A percentile compares a stretch with the other conserved stretches of the same genome.
Conservation (phyloP, 129 eudicot genomes). For the Saussurea involucrata region DNA sequence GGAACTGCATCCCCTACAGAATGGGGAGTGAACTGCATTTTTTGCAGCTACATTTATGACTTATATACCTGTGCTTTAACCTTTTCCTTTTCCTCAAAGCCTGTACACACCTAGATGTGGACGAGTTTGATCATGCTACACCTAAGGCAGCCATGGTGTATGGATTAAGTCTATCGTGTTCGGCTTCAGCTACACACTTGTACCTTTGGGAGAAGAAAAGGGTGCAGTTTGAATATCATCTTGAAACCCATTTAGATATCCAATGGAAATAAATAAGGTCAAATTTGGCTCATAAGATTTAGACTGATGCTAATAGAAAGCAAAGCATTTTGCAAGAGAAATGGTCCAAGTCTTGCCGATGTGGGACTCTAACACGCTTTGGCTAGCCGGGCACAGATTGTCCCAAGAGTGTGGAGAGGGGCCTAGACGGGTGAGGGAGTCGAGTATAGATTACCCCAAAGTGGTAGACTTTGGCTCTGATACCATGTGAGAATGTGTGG, state of each 20-base stretch:
- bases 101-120: background rate
- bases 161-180: background rate
- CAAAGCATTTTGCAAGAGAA: background rate
- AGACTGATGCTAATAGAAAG: background rate
- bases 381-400: background rate
- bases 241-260: background rate
- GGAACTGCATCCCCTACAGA: background rate
- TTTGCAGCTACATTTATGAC: background rate
- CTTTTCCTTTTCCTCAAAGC: background rate
- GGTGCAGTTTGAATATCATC: background rate
- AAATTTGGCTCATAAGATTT: background rate
- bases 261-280: background rate
- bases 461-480: background rate
- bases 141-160: background rate
- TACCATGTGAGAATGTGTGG: background rate
- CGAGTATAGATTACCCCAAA: background rate
- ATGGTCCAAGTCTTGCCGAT: background rate
- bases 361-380: background rate
- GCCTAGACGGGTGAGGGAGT: background rate
- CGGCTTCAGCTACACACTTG: background rate
- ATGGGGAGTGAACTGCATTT: background rate
- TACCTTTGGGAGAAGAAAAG: background rate
- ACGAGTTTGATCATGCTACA: background rate
- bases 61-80: background rate
- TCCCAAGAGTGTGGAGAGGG: background rate